These are phyloP conservation scores for Graphium sp. DNA, from an alignment of 2,329 filamentous ascomycete genomes.

Conservation along the genomic window DNA sequence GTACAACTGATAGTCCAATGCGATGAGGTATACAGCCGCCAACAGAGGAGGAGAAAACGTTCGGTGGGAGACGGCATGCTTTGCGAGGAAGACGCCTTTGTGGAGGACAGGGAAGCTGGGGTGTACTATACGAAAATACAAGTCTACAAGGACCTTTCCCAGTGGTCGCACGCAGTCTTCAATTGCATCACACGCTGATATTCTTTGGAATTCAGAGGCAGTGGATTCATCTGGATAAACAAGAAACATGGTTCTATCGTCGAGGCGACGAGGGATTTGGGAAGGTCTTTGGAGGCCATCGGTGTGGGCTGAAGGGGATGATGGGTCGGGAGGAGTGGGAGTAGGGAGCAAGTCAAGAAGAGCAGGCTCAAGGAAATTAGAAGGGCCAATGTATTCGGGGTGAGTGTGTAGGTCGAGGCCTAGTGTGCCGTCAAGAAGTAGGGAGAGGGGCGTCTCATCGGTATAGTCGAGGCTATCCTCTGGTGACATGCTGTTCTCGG, in stretches of 20 bases:
- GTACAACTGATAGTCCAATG: constrained; percentile 31
- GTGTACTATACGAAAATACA: constrained; percentile 40
- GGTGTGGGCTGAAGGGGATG: constrained; percentile 1
- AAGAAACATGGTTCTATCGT: constrained; percentile 17
- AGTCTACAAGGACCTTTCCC: constrained; percentile 36
- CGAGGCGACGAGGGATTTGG: constrained; percentile 14
- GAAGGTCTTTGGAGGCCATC: constrained; percentile 6
- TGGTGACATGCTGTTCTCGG: constrained; percentile 1
- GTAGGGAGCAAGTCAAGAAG: constrained; percentile 39
- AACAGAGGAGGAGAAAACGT: constrained; percentile 32
- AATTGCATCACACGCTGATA: constrained; percentile 28
- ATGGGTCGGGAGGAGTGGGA: constrained; percentile 15
- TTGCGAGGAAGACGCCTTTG: constrained; percentile 35
- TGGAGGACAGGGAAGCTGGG: constrained; percentile 33
- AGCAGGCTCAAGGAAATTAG: constrained; percentile 38
- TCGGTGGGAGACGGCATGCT: constrained; percentile 29
- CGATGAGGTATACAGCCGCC: constrained; percentile 33
- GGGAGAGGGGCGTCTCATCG: constrained; percentile 4
- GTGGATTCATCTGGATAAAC: constrained; percentile 17
- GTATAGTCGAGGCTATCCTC: not conserved
- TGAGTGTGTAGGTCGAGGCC: constrained; percentile 41
- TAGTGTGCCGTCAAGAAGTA: constrained; percentile 22
- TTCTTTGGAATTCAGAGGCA: constrained; percentile 19
- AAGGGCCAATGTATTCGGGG: constrained; percentile 42
- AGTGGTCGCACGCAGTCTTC: constrained; percentile 29